phyloP scores from a whole-genome alignment of 257 asterid genomes.

The Capsicum rhomboideum region DNA sequence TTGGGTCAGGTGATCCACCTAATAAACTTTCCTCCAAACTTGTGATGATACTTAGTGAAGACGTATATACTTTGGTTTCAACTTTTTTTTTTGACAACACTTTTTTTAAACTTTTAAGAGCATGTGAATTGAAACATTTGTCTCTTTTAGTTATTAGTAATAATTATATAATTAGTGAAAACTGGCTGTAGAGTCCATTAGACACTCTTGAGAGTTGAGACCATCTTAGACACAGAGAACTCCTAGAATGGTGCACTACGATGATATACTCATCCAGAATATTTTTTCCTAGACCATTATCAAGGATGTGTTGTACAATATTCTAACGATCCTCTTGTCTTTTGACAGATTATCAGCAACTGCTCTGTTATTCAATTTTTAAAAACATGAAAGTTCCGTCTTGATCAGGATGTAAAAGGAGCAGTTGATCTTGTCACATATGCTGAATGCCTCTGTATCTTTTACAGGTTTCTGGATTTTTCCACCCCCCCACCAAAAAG shows the following conservation, averaged over 20 bases:
- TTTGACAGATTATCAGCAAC: not conserved
- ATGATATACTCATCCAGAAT: not conserved
- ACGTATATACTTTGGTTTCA: not conserved
- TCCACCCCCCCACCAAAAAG: not conserved
- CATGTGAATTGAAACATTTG: not conserved
- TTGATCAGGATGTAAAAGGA: not conserved
- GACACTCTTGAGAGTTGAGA: not conserved
- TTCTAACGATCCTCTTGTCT: not conserved
- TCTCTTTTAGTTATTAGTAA: not conserved
- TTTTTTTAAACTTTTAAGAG: not conserved
- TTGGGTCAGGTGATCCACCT: not conserved
- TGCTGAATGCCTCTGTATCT: not conserved
- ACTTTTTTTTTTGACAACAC: not conserved
- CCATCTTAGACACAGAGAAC: not conserved
- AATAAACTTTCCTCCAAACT: not conserved
- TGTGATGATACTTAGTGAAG: not conserved
- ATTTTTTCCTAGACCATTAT: not conserved
- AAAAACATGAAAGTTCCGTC: not conserved
- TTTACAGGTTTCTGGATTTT: not conserved
- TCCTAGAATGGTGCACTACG: not conserved
- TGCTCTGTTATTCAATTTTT: not conserved
- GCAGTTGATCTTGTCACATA: not conserved
- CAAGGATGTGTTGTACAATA: not conserved
- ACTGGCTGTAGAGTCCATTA: not conserved
- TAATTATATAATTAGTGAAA: not conserved